phyloP scores from a whole-genome alignment of 2,329 filamentous ascomycete species.

The Diplocarpon mali region DNA sequence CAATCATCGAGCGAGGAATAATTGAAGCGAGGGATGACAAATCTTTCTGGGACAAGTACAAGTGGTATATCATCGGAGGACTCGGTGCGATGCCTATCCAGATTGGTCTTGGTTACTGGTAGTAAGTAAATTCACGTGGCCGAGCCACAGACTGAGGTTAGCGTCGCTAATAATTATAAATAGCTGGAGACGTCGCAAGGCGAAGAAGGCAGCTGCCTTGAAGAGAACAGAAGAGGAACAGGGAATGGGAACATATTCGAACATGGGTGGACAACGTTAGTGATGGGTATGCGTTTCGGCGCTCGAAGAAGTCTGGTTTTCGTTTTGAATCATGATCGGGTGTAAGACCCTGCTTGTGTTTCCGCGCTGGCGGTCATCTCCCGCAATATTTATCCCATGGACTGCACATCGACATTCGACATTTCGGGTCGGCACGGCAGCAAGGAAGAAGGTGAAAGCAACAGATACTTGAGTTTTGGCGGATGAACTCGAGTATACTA shows the following conservation, averaged over 20 bases:
- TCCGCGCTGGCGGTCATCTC: no score
- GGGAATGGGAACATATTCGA: not conserved
- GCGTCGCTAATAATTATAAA: not conserved
- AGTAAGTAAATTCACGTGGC: not conserved
- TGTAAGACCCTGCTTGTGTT: no score
- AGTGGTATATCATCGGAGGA: constrained; percentile 1
- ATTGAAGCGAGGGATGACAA: not conserved
- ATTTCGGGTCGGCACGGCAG: no score
- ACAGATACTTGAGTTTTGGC: no score
- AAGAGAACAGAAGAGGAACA: not conserved
- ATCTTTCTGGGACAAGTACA: constrained; percentile 1
- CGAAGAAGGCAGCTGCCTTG: not conserved
- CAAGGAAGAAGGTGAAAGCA: no score
- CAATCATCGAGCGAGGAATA: not conserved
- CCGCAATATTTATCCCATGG: no score
- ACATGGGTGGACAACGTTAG: not conserved
- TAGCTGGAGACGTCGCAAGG: constrained; percentile 1
- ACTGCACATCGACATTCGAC: no score
- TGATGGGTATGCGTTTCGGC: no score
- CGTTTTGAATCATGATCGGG: no score
- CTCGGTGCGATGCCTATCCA: not conserved
- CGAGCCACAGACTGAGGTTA: not conserved
- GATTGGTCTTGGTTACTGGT: not conserved
- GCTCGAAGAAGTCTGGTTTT: no score
- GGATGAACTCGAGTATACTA: no score